These are phyloP conservation scores for Hypoxylon fragiforme DNA, from an alignment of 495 filamentous ascomycete genomes.

Conservation along the genomic window DNA sequence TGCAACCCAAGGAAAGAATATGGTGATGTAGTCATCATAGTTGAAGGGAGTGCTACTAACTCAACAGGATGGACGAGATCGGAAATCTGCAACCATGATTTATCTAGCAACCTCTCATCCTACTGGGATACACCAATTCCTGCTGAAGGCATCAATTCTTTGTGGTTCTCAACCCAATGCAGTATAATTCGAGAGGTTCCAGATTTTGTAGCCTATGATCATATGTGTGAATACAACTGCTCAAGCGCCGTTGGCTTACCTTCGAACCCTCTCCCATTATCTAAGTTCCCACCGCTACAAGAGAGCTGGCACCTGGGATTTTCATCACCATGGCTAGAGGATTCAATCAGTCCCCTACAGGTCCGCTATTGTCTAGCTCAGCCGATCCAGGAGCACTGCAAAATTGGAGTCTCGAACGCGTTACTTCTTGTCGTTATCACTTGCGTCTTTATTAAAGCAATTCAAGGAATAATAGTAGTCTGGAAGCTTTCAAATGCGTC, in stretches of 20 bases:
- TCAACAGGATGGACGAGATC: conserved; percentile 7
- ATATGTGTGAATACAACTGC: neutral
- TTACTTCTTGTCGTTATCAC: conserved; percentile 5
- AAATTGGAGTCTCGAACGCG: conserved; percentile 10
- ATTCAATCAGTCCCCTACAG: neutral
- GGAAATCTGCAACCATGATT: conserved; percentile 4
- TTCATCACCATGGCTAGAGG: too few species aligned
- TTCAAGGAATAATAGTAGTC: neutral
- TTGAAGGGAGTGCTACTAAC: conserved; percentile 11
- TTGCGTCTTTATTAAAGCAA: conserved; percentile 5
- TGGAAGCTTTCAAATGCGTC: conserved; percentile 1
- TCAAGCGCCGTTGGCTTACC: neutral
- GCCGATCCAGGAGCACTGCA: conserved; percentile 2
- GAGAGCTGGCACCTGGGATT: too few species aligned
- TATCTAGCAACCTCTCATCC: neutral
- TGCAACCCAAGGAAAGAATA: conserved; percentile 17
- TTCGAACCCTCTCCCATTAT: neutral
- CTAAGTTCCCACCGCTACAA: too few species aligned
- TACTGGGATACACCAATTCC: conserved; percentile 11
- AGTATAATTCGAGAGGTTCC: neutral
- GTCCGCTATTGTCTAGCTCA: conserved; percentile 5
- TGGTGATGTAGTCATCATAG: conserved; percentile 11
- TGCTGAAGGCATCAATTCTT: conserved; percentile 1
- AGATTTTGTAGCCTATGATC: too few species aligned
- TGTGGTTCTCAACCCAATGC: conserved; percentile 31